phyloP scores from a whole-genome alignment of 106 monocot genomes.

The Apostasia shenzhenica region DNA sequence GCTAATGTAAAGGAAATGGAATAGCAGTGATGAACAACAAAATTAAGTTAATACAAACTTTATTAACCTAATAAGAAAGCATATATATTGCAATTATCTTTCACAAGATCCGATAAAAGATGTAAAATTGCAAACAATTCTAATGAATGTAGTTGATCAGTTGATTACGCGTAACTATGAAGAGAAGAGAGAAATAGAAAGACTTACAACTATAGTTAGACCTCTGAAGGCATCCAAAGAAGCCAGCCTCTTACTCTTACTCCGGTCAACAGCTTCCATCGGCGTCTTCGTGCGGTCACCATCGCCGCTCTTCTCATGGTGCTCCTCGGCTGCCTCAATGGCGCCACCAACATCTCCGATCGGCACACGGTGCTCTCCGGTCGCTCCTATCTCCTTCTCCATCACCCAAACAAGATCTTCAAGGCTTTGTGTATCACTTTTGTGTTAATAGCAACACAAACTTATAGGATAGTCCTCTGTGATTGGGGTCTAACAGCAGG shows the following conservation, averaged over 20 bases:
- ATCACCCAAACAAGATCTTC: neutral
- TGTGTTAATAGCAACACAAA: too few species aligned
- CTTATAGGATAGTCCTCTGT: too few species aligned
- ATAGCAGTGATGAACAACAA: too few species aligned
- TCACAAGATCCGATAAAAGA: too few species aligned
- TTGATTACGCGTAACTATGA: neutral
- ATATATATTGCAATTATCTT: too few species aligned
- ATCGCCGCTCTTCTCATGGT: neutral
- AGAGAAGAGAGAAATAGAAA: neutral
- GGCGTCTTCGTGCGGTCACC: neutral
- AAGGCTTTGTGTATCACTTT: too few species aligned
- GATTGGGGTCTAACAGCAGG: too few species aligned
- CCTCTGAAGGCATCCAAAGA: slow-evolving; percentile 48
- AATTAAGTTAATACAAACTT: too few species aligned
- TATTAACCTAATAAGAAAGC: too few species aligned
- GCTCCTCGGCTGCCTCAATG: neutral
- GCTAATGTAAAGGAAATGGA: too few species aligned
- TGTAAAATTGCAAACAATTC: too few species aligned
- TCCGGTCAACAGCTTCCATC: neutral
- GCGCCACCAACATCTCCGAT: neutral
- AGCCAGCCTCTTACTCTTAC: slow-evolving; percentile 14
- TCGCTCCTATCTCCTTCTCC: slow-evolving; percentile 9
- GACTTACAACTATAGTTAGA: slow-evolving; percentile 35
- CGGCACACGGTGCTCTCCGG: slow-evolving; percentile 7
- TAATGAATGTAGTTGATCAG: too few species aligned